Base-by-base conservation (phyloP, 169 alveolate species). In the Plasmodium blacklocki region DNA sequence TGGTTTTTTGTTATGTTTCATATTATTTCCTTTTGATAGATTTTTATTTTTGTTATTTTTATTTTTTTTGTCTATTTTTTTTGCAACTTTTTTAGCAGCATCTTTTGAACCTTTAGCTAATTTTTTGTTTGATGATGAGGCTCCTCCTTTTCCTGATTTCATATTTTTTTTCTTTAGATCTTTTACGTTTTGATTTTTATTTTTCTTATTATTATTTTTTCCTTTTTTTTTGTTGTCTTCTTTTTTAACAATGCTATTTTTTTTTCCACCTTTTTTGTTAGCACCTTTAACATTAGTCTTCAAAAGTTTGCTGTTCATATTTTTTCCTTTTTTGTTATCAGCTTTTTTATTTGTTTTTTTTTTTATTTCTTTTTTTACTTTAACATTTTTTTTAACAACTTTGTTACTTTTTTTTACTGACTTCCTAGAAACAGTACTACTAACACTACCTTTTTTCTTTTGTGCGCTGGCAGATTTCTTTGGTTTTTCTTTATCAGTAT, bases 351-450 rank as follows among this genome's bases (percentile, higher is more conserved):
- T 15, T 64, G 59, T 60, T n/a, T 76, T 64, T 66, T 63, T 76
- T n/a, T 76, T 76, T 4, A 63, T 62, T 47, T 64, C 83, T 39
- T 66, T 80, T 39, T 68, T 68, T 11, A 67, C 89, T 23, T 21
- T 50, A 3, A 3, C 62, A 43, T 47, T 52, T 47, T 78, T 78
- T 45, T 78, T 67, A 2, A 26, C 89, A 2, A 56, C 71, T 66
- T 78, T 52, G 19, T 58, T 52, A 50, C 54, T 78, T 18, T 64
- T 78, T 5, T 14, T 59, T 32, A 32, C 45, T 2, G 8, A 32
- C 8, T 32, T 32, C 4, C 6, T 63, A 26, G 15, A 19, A 18
- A 9, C 23, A 19, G n/a, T 59, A 19, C 26, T 59, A 19, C 68
- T 18, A 59, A 9, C 54, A 29, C 23, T 64, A 12, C 54, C 47